A percentile compares a stretch with the other conserved stretches of the same genome.
These are phyloP conservation scores for Canariomyces notabilis DNA, from an alignment of 2,329 filamentous ascomycete genomes.

Conservation along the genomic window DNA sequence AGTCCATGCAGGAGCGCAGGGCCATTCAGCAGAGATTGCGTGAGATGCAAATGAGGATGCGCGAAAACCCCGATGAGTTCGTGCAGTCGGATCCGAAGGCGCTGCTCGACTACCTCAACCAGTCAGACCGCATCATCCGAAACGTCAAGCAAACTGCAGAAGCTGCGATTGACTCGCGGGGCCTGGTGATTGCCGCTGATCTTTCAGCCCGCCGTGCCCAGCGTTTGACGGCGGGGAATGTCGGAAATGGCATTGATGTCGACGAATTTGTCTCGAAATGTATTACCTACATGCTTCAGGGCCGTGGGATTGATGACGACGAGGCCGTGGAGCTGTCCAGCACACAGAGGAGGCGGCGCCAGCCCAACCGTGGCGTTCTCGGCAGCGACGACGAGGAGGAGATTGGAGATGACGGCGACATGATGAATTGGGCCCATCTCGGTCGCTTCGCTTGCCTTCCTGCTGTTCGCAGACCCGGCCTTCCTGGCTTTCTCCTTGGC, in stretches of 20 bases:
- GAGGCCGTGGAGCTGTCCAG: conserved; percentile 46
- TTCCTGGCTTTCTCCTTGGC: conserved; percentile 80
- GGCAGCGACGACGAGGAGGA: conserved; percentile 59
- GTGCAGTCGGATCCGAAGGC: conserved; percentile 58
- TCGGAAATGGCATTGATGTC: conserved; percentile 72
- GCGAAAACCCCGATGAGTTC: conserved; percentile 62
- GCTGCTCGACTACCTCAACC: conserved; percentile 59
- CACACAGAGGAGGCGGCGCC: conserved; percentile 44
- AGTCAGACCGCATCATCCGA: conserved; percentile 60
- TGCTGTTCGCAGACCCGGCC: conserved; percentile 65
- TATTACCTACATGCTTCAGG: conserved; percentile 77
- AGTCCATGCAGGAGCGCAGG: conserved; percentile 68
- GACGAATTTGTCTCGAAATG: conserved; percentile 91
- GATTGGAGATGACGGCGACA: conserved; percentile 65
- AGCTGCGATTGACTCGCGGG: conserved; percentile 82
- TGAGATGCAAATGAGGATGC: conserved; percentile 55
- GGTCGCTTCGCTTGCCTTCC: conserved; percentile 73
- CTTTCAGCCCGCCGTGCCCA: conserved; percentile 73
- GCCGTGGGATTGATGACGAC: conserved; percentile 50
- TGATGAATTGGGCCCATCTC: conserved; percentile 80
- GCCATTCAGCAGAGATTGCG: conserved; percentile 65
- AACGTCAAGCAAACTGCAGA: conserved; percentile 83
- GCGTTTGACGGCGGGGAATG: conserved; percentile 67
- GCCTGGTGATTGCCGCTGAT: conserved; percentile 76
- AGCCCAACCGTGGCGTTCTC: conserved; percentile 32